Evolutionary conservation across 306 rosid genomes (phyloP).

Genomic region (Ceratonia siliqua): DNA sequence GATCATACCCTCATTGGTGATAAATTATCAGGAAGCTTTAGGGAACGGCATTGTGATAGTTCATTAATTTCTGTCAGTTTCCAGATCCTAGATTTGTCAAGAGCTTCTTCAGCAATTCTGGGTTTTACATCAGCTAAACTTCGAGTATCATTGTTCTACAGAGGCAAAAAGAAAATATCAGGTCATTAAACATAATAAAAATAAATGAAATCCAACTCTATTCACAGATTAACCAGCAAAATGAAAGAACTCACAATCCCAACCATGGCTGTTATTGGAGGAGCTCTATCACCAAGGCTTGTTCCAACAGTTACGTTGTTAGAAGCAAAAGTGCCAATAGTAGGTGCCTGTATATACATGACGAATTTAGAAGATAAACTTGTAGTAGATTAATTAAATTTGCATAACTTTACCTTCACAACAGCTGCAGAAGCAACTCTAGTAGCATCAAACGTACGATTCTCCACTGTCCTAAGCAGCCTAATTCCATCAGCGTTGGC

Average conservation of each 20-base stretch:
- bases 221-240: conserved; percentile 27
- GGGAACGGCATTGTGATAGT: conserved; percentile 78
- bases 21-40: conserved; percentile 84
- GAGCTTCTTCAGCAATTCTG: conserved; percentile 79
- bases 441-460: conserved; percentile 84
- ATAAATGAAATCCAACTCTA: conserved; percentile 24
- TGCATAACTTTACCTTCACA: conserved; percentile 69
- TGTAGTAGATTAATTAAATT: conserved; percentile 26
- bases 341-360: conserved; percentile 60
- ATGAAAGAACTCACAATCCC: conserved; percentile 68
- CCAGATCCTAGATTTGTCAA: conserved; percentile 89
- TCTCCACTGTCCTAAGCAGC: conserved; percentile 81
- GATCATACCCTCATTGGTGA: conserved; percentile 75
- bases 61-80: conserved; percentile 86
- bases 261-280: conserved; percentile 75
- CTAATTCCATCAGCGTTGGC: conserved; percentile 89
- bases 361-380: conserved; percentile 35
- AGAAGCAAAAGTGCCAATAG: conserved; percentile 68
- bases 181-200: conserved; percentile 9
- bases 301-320: conserved; percentile 69
- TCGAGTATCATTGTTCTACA: conserved; percentile 83
- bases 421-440: conserved; percentile 84
- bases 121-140: conserved; percentile 88
- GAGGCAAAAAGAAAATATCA: conserved; percentile 31
- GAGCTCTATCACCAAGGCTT: conserved; percentile 80